These are phyloP conservation scores for Brassica incana DNA, from an alignment of 345 rosid genomes.

Conservation along the genomic window DNA sequence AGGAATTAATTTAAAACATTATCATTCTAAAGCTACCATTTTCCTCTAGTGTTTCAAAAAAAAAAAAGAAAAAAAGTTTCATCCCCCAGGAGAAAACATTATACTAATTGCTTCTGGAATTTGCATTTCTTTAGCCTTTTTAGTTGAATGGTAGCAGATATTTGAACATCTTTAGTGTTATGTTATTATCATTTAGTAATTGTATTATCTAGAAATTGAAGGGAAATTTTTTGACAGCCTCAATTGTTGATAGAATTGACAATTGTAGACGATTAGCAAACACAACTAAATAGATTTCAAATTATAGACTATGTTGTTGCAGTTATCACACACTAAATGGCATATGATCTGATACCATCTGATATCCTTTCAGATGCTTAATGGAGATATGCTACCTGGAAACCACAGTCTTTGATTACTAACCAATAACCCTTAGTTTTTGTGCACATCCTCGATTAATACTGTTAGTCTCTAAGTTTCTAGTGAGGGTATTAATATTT, in stretches of 20 bases:
- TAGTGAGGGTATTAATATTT: neutral
- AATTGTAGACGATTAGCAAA: neutral
- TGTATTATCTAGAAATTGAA: neutral
- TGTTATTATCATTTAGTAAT: neutral
- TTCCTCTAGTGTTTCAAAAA: neutral
- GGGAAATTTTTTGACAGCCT: neutral
- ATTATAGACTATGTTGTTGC: neutral
- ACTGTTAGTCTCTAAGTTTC: neutral
- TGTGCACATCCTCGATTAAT: constrained; percentile 11
- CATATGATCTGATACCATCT: neutral
- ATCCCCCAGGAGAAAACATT: neutral
- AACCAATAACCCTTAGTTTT: constrained; percentile 23
- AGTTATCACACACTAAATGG: neutral
- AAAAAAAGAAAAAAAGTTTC: neutral
- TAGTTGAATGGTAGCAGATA: neutral
- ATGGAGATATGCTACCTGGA: constrained; percentile 14
- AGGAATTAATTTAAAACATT: neutral
- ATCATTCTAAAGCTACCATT: constrained; percentile 21
- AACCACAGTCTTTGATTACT: constrained; percentile 14
- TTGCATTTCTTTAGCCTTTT: neutral
- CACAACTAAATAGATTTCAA: no score
- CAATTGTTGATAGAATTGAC: constrained; percentile 6
- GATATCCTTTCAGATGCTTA: constrained; percentile 7
- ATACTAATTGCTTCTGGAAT: neutral
- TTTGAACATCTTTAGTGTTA: neutral